These are phyloP conservation scores for Astrothelium subdiscretum DNA, from an alignment of 495 filamentous ascomycete species.

Conservation along the genomic window DNA sequence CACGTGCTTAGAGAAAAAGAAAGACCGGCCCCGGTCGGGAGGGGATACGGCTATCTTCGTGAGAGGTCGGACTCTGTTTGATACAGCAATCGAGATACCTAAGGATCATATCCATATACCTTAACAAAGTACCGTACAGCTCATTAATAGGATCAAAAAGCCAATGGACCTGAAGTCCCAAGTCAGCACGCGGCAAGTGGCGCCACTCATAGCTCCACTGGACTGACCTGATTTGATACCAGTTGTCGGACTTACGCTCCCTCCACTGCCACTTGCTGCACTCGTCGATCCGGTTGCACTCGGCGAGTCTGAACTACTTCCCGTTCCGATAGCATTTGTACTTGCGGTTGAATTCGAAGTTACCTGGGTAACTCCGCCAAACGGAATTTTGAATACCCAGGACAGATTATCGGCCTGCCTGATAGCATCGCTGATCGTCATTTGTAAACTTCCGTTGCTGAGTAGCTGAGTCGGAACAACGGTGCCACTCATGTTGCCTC, in stretches of 20 bases:
- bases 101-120: neutral
- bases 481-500: constrained; percentile 30
- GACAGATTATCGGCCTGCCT: constrained; percentile 32
- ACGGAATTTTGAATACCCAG: constrained; percentile 41
- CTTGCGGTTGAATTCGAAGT: neutral
- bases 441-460: constrained; percentile 21
- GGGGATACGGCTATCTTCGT: too few species aligned
- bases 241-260: neutral
- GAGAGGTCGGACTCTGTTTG: too few species aligned
- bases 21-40: too few species aligned
- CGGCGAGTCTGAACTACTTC: neutral
- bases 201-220: neutral
- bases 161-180: neutral
- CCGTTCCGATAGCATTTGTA: neutral
- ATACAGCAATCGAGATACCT: neutral
- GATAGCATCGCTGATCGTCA: constrained; percentile 23
- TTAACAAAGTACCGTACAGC: neutral
- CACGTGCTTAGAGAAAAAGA: too few species aligned
- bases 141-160: neutral
- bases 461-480: constrained; percentile 23
- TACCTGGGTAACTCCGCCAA: constrained; percentile 4
- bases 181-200: neutral
- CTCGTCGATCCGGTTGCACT: neutral
- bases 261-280: neutral
- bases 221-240: neutral